Evolutionary conservation across 73 alveolate species (phyloP), one percentile per base, ranked within the genome.

Genomic region (Uronychia binucleata): DNA sequence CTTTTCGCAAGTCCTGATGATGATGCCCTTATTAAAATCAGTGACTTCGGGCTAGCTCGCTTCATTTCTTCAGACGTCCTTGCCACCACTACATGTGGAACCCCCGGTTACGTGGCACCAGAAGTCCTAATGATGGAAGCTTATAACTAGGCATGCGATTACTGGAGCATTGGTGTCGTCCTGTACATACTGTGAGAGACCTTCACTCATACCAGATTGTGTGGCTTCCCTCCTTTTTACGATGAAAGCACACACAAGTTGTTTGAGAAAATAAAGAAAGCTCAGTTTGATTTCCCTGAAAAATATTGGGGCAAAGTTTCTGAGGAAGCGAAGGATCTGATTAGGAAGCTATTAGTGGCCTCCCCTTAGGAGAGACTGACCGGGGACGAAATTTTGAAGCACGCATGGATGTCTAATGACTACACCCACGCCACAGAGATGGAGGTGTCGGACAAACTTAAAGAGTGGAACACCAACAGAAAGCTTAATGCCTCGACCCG

Each of bases 201-300:
- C n/a, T 11, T 46, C 67, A 46, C n/a, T 46, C 5, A 46, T 46
- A 5, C 67, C 35, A 88, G 86, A 74, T 77, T 96, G 28, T 96
- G 98, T 86, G 99, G 99, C 30, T 96, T 91, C 78, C 98, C 97
- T 8, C 99, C 99, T 46, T 96, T 96, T 85, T 93, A 94, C 84
- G 99, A 95, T 28, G 99, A 96, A 29, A 93, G 85, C 67, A 96
- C 94, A 77, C 85, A 94, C 82, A 90, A 86, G 67, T 83, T 96
- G 27, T 96, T 96, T 85, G 94, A 92, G 28, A 89, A 83, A 83
- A 96, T 96, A 58, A 94, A 96, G 87, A 81, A 67, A 28, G 90
- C 96, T 75, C 80, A 94, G 82, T 92, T 83, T 82, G 98, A 93
- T 67, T 96, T 96, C 83, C 97, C 96, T 34, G 79, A 92, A 33